Evolutionary conservation across 768 basidiomycete species (phyloP).

Genomic region (Podaxis sp.): DNA sequence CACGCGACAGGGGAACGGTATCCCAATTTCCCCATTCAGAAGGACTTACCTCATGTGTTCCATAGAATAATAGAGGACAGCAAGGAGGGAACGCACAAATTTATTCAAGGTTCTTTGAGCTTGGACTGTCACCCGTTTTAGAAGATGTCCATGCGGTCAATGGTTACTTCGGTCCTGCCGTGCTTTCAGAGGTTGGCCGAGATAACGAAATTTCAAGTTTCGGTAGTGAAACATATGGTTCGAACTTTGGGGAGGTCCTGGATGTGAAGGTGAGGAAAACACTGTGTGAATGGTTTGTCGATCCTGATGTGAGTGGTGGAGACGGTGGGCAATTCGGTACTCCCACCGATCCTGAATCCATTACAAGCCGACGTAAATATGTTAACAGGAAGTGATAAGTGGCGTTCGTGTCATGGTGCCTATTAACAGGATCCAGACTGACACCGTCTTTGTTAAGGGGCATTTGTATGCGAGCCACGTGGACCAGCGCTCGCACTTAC

Average conservation of each 20-base stretch:
- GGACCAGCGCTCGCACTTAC: slow-evolving; percentile 33
- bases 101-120: slow-evolving; percentile 28
- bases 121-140: slow-evolving; percentile 36
- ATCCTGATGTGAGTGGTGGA: background rate
- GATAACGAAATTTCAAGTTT: slow-evolving; percentile 12
- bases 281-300: slow-evolving; percentile 17
- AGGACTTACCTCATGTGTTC: background rate
- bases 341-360: background rate
- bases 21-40: background rate
- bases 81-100: slow-evolving; percentile 13
- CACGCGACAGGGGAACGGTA: background rate
- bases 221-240: slow-evolving; percentile 23
- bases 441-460: background rate
- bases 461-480: background rate
- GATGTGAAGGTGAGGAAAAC: slow-evolving; percentile 17
- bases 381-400: background rate
- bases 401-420: background rate
- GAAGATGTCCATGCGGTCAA: slow-evolving; percentile 31
- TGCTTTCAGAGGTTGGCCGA: background rate
- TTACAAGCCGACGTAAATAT: background rate
- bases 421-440: background rate
- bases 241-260: slow-evolving; percentile 30
- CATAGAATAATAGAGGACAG: slow-evolving; percentile 16
- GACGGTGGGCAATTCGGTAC: slow-evolving; percentile 9
- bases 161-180: slow-evolving; percentile 14